Percentiles rank a stretch among this genome's conserved stretches.
Evolutionary conservation across 106 monocot species (phyloP).

Genomic region (Iris macrosiphon): DNA sequence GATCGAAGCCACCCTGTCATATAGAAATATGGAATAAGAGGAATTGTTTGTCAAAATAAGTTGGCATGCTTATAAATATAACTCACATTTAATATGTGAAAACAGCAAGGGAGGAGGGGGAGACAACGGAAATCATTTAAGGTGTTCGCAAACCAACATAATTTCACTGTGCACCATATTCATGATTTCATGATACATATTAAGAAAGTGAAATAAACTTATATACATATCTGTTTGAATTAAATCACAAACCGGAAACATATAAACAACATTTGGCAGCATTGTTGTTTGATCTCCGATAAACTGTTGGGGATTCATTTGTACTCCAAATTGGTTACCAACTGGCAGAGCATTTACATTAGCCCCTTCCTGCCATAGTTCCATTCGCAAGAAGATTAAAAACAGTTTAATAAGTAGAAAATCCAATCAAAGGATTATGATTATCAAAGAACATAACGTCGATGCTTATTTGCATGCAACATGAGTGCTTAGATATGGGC

Average conservation of each 20-base stretch:
- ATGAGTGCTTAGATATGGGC: not conserved
- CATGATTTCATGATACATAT: no score
- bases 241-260: conserved; percentile 43
- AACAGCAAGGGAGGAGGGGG: no score
- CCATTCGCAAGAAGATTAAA: not conserved
- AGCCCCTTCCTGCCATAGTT: conserved; percentile 19
- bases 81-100: no score
- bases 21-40: no score
- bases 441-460: not conserved
- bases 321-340: conserved; percentile 18
- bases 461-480: conserved; percentile 6
- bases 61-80: no score
- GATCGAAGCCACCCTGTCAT: conserved; percentile 46
- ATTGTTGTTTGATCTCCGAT: conserved; percentile 28
- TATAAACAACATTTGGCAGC: conserved; percentile 43
- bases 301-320: conserved; percentile 22
- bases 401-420: not conserved
- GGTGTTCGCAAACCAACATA: no score
- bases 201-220: no score
- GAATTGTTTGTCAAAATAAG: no score
- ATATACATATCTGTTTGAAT: no score
- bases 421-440: not conserved
- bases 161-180: no score
- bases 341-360: conserved; percentile 15
- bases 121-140: no score